Percentiles rank a stretch among this genome's conserved stretches.
These are phyloP conservation scores for Plectosphaerella plurivora DNA, from an alignment of 2,329 filamentous ascomycete species.

Conservation along the genomic window DNA sequence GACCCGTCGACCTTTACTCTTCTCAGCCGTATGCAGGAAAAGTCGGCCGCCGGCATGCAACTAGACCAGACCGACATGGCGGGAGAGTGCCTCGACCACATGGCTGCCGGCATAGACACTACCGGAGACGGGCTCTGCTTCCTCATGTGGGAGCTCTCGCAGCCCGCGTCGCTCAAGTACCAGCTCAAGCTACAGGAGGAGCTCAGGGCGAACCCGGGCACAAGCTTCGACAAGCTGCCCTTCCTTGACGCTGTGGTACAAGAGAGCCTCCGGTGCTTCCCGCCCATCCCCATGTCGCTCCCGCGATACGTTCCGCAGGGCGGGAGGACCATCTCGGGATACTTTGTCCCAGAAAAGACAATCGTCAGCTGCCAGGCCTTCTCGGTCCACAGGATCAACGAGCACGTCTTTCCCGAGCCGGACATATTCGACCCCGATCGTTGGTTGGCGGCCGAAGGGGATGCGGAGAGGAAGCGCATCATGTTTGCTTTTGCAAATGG, in stretches of 20 bases:
- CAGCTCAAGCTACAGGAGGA: slow-evolving; percentile 52
- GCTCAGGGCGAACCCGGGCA: slow-evolving; percentile 33
- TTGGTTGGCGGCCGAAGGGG: slow-evolving; percentile 73
- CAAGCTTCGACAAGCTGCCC: slow-evolving; percentile 43
- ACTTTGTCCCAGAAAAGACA: slow-evolving; percentile 46
- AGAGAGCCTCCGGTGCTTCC: slow-evolving; percentile 59
- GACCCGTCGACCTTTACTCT: slow-evolving; percentile 52
- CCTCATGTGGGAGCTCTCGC: slow-evolving; percentile 67
- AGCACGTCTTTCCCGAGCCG: slow-evolving; percentile 70
- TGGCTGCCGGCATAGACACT: slow-evolving; percentile 69
- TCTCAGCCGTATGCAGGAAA: slow-evolving; percentile 51
- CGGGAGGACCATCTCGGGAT: slow-evolving; percentile 52
- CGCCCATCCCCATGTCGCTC: slow-evolving; percentile 64
- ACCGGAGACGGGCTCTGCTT: slow-evolving; percentile 67
- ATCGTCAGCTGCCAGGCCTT: slow-evolving; percentile 59
- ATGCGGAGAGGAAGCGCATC: slow-evolving; percentile 60
- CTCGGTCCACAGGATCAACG: slow-evolving; percentile 55
- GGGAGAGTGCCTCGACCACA: slow-evolving; percentile 67
- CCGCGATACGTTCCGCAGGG: slow-evolving; percentile 52
- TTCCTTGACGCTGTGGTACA: slow-evolving; percentile 61
- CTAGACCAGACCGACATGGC: slow-evolving; percentile 53
- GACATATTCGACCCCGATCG: slow-evolving; percentile 76
- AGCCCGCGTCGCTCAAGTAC: slow-evolving; percentile 44
- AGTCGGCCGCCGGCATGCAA: slow-evolving; percentile 28
- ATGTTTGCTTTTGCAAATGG: slow-evolving; percentile 65